phyloP scores from a whole-genome alignment of 2,329 filamentous ascomycete species.

The Metarhizium brunneum region DNA sequence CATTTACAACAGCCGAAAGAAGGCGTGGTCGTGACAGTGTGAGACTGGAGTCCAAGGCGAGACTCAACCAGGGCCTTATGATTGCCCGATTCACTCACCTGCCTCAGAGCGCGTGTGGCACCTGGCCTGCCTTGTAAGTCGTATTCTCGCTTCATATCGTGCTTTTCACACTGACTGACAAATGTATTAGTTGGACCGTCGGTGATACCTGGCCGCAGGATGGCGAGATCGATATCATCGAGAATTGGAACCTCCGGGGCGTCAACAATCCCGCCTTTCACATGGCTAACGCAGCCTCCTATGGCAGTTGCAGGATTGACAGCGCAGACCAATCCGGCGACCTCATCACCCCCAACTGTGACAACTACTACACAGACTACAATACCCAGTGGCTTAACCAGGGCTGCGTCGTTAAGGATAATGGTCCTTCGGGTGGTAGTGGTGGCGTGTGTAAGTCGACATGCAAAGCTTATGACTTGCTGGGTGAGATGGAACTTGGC shows the following conservation, averaged over 20 bases:
- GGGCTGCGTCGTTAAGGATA: slow-evolving; percentile 32
- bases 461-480: too few relatives aligned
- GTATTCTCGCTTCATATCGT: background rate
- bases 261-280: slow-evolving; percentile 51
- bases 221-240: slow-evolving; percentile 61
- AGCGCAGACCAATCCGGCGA: slow-evolving; percentile 19
- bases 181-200: slow-evolving; percentile 32
- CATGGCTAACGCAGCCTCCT: slow-evolving; percentile 26
- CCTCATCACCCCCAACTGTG: slow-evolving; percentile 29
- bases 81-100: slow-evolving; percentile 63
- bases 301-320: slow-evolving; percentile 27
- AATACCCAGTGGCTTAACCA: slow-evolving; percentile 24
- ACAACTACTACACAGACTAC: slow-evolving; percentile 26
- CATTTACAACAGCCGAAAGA: slow-evolving; percentile 10
- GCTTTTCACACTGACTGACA: background rate
- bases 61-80: slow-evolving; percentile 58
- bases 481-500: background rate
- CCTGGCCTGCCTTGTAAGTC: slow-evolving; percentile 61
- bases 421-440: slow-evolving; percentile 26
- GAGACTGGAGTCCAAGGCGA: slow-evolving; percentile 52
- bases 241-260: slow-evolving; percentile 47
- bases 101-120: slow-evolving; percentile 55
- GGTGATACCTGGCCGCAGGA: slow-evolving; percentile 47
- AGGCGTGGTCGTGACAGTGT: slow-evolving; percentile 43
- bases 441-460: slow-evolving; percentile 31